Conservation (phyloP, 1,284 basidiomycete species). For the Apiotrichum sp. region DNA sequence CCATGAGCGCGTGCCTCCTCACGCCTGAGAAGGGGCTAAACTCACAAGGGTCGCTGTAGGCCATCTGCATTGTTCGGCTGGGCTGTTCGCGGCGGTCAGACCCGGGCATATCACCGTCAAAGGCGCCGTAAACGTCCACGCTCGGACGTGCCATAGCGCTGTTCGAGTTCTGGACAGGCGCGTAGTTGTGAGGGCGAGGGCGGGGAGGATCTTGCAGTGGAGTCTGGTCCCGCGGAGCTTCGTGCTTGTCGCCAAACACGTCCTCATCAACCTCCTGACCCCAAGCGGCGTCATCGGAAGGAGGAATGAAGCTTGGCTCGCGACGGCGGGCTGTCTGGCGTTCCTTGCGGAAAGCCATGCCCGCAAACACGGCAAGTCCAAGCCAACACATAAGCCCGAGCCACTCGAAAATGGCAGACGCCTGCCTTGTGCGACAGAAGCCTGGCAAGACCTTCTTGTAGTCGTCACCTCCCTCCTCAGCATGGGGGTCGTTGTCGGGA, state of each 20-base stretch:
- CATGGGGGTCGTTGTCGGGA: conserved; percentile 36
- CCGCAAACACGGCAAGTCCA: conserved; percentile 29
- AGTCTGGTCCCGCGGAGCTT: neutral
- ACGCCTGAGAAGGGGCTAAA: conserved; percentile 27
- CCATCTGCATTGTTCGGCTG: conserved; percentile 67
- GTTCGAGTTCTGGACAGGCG: conserved; percentile 29
- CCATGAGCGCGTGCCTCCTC: neutral
- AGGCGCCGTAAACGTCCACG: conserved; percentile 79
- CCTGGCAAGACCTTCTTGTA: conserved; percentile 63
- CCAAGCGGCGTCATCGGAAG: conserved; percentile 5
- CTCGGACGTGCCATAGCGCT: conserved; percentile 53
- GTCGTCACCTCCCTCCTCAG: conserved; percentile 48
- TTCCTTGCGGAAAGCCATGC: conserved; percentile 33
- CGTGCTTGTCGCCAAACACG: conserved; percentile 28
- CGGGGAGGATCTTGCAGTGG: neutral
- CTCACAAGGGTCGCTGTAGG: conserved; percentile 51
- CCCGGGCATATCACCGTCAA: conserved; percentile 51
- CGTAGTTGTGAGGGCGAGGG: conserved; percentile 13
- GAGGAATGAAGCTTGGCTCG: conserved; percentile 35
- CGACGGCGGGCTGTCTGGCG: conserved; percentile 17
- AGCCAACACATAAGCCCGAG: conserved; percentile 24
- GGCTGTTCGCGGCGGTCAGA: conserved; percentile 48
- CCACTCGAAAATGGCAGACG: conserved; percentile 80
- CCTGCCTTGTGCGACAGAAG: conserved; percentile 86
- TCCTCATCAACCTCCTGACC: conserved; percentile 25